phyloP scores from a whole-genome alignment of 192 early-diverging fungal species.

The Dissophora globulifera region DNA sequence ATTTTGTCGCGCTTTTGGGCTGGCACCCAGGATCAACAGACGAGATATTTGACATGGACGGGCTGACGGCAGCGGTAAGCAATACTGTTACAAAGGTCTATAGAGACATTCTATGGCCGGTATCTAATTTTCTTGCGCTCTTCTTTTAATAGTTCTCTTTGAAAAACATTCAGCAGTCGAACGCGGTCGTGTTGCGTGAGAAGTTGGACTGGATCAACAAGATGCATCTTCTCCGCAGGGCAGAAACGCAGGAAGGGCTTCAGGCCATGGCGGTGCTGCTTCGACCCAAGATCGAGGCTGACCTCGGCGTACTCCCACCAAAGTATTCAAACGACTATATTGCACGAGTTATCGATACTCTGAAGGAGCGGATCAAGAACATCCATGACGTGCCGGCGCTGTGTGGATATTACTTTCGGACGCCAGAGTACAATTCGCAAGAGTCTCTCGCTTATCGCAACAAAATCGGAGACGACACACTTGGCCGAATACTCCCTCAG shows the following conservation, averaged over 20 bases:
- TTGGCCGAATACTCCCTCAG: slow-evolving; percentile 32
- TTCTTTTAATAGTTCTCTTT: slow-evolving; percentile 64
- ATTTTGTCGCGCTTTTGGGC: slow-evolving; percentile 88
- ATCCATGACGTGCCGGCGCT: slow-evolving; percentile 62
- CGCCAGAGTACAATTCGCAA: slow-evolving; percentile 56
- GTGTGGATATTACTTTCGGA: slow-evolving; percentile 65
- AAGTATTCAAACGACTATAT: slow-evolving; percentile 55
- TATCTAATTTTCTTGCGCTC: background rate
- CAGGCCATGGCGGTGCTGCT: slow-evolving; percentile 50
- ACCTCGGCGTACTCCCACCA: slow-evolving; percentile 15
- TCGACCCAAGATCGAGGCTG: slow-evolving; percentile 38
- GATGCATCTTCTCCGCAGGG: slow-evolving; percentile 65
- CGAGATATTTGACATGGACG: slow-evolving; percentile 74
- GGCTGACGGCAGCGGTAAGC: slow-evolving; percentile 64
- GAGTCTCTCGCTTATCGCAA: slow-evolving; percentile 54
- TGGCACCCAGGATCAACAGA: slow-evolving; percentile 72
- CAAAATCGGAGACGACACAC: slow-evolving; percentile 46
- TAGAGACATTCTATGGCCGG: too few relatives aligned
- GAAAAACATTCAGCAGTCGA: slow-evolving; percentile 67
- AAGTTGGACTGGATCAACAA: slow-evolving; percentile 83
- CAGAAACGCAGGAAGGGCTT: slow-evolving; percentile 56
- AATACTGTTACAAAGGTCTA: too few relatives aligned
- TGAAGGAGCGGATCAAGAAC: slow-evolving; percentile 69
- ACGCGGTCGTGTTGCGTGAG: slow-evolving; percentile 70
- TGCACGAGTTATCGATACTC: slow-evolving; percentile 53